phyloP scores from a whole-genome alignment of 176 grass and related monocot genomes.

The Musa schizocarpa region DNA sequence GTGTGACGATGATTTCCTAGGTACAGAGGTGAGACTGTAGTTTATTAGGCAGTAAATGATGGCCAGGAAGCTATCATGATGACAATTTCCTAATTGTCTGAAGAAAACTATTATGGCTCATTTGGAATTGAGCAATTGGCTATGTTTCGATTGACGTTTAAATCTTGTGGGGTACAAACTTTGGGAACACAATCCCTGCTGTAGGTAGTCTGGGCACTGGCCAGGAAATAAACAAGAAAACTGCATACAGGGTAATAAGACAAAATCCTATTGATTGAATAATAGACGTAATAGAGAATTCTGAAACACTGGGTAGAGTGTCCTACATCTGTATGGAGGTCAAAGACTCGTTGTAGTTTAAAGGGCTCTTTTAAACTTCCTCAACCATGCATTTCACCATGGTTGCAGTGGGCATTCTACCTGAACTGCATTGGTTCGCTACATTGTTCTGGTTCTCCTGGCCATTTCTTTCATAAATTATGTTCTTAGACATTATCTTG shows the following conservation, averaged over 20 bases:
- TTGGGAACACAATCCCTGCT: not conserved
- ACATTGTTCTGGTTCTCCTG: too few relatives aligned
- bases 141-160: not conserved
- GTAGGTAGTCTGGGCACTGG: not conserved
- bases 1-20: not conserved
- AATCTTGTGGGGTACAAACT: not conserved
- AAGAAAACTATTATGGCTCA: not conserved
- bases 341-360: not conserved
- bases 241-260: not conserved
- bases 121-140: not conserved
- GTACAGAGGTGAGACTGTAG: not conserved
- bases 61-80: not conserved
- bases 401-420: too few relatives aligned
- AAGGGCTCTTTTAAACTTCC: too few relatives aligned
- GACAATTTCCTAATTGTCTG: too few relatives aligned
- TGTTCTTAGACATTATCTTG: too few relatives aligned
- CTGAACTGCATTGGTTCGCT: too few relatives aligned
- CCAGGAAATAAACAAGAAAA: not conserved
- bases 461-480: too few relatives aligned
- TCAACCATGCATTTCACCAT: not conserved
- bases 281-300: too few relatives aligned
- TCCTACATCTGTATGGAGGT: not conserved
- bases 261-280: too few relatives aligned
- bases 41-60: not conserved
- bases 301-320: not conserved